These are phyloP conservation scores for barrel medic (Medicago truncatula) DNA, from an alignment of 306 rosid species.

Conservation along the genomic window DNA sequence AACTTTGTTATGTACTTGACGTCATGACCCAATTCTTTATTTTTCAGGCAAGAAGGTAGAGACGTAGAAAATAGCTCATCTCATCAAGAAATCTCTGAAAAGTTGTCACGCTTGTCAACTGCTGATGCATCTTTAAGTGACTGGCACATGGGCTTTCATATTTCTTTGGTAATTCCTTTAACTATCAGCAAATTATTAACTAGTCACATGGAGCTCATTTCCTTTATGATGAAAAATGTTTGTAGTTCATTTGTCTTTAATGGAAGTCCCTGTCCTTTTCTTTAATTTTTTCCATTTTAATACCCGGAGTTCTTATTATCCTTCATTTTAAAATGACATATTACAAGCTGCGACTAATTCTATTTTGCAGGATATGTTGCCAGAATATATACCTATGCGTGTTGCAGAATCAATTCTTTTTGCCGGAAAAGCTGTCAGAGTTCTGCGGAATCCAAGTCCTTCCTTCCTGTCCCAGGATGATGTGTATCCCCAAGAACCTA, in stretches of 20 bases:
- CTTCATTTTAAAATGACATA: slow-evolving; percentile 16
- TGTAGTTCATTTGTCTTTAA: slow-evolving; percentile 12
- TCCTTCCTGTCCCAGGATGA: slow-evolving; percentile 70
- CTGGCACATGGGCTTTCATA: slow-evolving; percentile 98
- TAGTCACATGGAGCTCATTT: slow-evolving; percentile 21
- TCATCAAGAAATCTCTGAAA: slow-evolving; percentile 68
- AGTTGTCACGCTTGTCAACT: slow-evolving; percentile 71
- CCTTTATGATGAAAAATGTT: slow-evolving; percentile 26
- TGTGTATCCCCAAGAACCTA: slow-evolving; percentile 65
- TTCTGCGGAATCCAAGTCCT: slow-evolving; percentile 88
- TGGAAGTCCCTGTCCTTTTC: slow-evolving; percentile 23
- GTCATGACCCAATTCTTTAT: slow-evolving; percentile 34
- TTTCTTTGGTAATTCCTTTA: slow-evolving; percentile 66
- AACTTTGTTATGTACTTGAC: slow-evolving; percentile 5
- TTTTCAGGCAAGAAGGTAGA: slow-evolving; percentile 89
- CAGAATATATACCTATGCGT: slow-evolving; percentile 86
- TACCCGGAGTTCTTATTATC: slow-evolving; percentile 26
- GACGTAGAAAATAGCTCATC: slow-evolving; percentile 66
- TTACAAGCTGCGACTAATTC: not conserved
- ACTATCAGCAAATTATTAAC: slow-evolving; percentile 22
- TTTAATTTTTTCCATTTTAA: slow-evolving; percentile 28
- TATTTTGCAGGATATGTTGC: slow-evolving; percentile 87
- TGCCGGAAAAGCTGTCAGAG: slow-evolving; percentile 95
- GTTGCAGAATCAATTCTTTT: slow-evolving; percentile 92
- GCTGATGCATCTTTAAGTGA: slow-evolving; percentile 76